Percentiles rank a stretch among this genome's conserved stretches.
These are phyloP conservation scores for Tubosaeta sp. DNA, from an alignment of 768 basidiomycete species.

Conservation along the genomic window DNA sequence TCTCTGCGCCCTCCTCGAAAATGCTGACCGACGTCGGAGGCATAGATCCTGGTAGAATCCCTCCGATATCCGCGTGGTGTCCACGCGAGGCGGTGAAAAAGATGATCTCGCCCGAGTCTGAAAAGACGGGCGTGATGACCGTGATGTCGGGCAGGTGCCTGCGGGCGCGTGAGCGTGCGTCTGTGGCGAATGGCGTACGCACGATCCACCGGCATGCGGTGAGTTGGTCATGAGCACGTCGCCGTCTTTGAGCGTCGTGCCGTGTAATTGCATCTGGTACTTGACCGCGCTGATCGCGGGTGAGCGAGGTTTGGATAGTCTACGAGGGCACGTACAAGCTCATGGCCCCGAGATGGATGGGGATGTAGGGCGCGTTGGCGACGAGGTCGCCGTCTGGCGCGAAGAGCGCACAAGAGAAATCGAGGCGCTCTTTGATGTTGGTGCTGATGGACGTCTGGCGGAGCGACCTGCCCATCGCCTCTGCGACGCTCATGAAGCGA, in stretches of 20 bases:
- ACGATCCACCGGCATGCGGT: conserved; percentile 86
- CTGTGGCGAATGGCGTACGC: conserved; percentile 26
- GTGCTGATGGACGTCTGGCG: conserved; percentile 89
- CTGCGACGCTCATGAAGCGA: conserved; percentile 96
- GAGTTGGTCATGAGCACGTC: conserved; percentile 94
- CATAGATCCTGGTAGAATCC: conserved; percentile 92
- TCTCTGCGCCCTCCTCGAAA: conserved; percentile 91
- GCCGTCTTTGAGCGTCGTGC: conserved; percentile 71
- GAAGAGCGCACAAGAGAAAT: conserved; percentile 93
- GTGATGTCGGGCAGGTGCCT: conserved; percentile 86
- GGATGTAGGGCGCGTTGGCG: conserved; percentile 91
- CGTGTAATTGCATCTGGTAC: conserved; percentile 81
- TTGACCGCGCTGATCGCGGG: conserved; percentile 62
- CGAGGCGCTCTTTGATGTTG: conserved; percentile 94
- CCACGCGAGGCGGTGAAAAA: conserved; percentile 93
- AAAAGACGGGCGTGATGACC: conserved; percentile 89
- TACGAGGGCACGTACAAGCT: conserved; percentile 58
- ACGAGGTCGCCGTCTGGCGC: conserved; percentile 93
- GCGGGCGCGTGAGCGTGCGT: background rate
- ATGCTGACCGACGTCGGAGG: conserved; percentile 89
- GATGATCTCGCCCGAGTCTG: conserved; percentile 64
- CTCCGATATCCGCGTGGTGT: conserved; percentile 93
- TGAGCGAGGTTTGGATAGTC: background rate
- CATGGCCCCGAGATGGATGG: conserved; percentile 85
- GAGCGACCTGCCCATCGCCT: conserved; percentile 89